Evolutionary conservation across 805 yeast species (phyloP), one percentile per base, ranked within the genome.

Genomic region (Ogataea henricii): DNA sequence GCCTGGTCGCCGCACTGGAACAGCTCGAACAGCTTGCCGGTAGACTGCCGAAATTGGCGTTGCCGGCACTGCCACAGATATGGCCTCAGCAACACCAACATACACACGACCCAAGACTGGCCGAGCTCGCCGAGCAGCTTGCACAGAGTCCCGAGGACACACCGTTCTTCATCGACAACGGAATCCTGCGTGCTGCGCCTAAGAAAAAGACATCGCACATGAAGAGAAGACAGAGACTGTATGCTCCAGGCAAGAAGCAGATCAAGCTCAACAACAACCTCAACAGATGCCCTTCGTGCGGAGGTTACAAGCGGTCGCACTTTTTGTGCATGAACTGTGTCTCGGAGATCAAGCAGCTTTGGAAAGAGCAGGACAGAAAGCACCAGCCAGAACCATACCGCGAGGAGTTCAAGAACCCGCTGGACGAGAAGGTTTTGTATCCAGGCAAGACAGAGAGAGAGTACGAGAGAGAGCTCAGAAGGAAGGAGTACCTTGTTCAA

Each of bases 271-370:
- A 87, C 54, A 79, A 83, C 47, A 85, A 88, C 63, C 73, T 94
- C 60, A 89, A 86, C 53, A 80, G 96, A 65, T 92, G 99, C 65
- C 97, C 98, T 2, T 85, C 96, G 0, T 92, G 99, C 71, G 99
- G 99, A 37, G 85, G 87, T 53, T 85, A 81, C 58, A 94, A 92
- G 70, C 78, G 97, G 62, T 82, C 94, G 1, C 96, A 94, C 67
- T 83, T 90, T 48, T 74, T 92, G 59, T 92, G 99, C 70, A 89
- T 89, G 95, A 80, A 87, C 62, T 92, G 99, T 71, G 91, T 89
- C 48, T 81, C 78, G 26, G 90, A 90, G 64, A 86, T 94, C 62
- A 84, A 81, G 65, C 73, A 78, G 48, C 73, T 85, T 37, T 89
- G 96, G 88, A 69, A 68, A 30, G 73, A 74, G 16, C 58, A 64